These are phyloP conservation scores for Desmodesmus armatus DNA, from an alignment of 139 green algal genomes.

Conservation along the genomic window DNA sequence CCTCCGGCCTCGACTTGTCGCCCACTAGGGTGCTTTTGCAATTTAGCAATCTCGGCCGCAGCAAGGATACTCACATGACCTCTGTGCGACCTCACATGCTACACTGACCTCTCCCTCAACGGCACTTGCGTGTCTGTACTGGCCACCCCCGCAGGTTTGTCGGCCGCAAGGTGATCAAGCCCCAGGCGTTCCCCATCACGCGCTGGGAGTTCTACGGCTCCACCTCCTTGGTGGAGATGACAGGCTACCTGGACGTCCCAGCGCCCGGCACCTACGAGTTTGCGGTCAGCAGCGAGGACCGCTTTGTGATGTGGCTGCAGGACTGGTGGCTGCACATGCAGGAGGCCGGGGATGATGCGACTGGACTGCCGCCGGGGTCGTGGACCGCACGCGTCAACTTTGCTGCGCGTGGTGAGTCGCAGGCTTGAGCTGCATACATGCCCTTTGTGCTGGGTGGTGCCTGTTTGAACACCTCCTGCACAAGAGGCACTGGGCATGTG, in stretches of 20 bases:
- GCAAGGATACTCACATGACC: no score
- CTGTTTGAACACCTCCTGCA: neutral
- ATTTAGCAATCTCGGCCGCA: no score
- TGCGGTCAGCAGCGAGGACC: conserved; percentile 9
- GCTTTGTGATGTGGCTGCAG: conserved; percentile 28
- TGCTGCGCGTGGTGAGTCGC: neutral
- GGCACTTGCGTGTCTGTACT: no score
- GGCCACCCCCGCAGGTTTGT: no score
- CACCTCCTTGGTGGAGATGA: conserved; percentile 15
- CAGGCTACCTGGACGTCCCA: conserved; percentile 3
- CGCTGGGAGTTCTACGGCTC: conserved; percentile 29
- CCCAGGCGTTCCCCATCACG: neutral
- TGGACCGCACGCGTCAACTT: conserved; percentile 1
- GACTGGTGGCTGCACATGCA: conserved; percentile 34
- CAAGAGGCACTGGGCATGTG: neutral
- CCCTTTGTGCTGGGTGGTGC: neutral
- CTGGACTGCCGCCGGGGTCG: neutral
- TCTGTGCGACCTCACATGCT: no score
- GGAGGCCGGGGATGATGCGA: neutral
- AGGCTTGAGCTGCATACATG: neutral
- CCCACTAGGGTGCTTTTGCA: no score
- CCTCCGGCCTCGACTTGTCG: no score
- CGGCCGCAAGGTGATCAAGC: neutral
- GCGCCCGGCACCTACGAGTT: conserved; percentile 13
- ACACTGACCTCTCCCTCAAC: no score